Evolutionary conservation across 176 grass and related monocot genomes (phyloP).

Genomic region (Raddia guianensis): DNA sequence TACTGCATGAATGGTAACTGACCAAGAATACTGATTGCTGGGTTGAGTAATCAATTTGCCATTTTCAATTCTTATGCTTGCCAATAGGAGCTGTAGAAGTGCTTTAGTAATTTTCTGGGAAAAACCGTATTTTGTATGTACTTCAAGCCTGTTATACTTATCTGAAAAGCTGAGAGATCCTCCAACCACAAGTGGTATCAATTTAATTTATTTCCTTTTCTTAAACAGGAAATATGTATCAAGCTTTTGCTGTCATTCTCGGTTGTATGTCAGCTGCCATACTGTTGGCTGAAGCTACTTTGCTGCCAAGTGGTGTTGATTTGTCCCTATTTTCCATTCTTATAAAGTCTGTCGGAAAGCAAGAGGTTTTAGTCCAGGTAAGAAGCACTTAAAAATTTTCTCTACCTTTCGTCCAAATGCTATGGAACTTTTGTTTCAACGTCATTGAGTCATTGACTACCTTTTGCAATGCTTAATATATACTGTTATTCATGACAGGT

Average conservation of each 20-base stretch:
- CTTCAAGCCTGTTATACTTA: constrained; percentile 16
- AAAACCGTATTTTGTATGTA: constrained; percentile 35
- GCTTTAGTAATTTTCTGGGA: constrained; percentile 20
- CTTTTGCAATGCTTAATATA: constrained; percentile 14
- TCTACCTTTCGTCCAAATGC: no score
- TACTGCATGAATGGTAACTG: neutral
- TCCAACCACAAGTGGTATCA: neutral
- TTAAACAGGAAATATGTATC: constrained; percentile 80
- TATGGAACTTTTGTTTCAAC: no score
- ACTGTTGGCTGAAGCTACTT: constrained; percentile 68
- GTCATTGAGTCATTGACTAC: constrained; percentile 11
- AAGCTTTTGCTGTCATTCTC: no score
- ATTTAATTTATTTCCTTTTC: neutral
- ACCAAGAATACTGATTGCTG: constrained; percentile 20
- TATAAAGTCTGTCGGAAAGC: constrained; percentile 85
- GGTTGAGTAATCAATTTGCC: neutral
- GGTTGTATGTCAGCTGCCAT: no score
- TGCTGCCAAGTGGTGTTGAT: constrained; percentile 93
- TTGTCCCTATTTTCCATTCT: constrained; percentile 97
- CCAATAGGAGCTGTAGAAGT: constrained; percentile 7
- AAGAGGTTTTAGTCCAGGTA: constrained; percentile 92
- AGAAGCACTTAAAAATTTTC: no score
- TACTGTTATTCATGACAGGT: no score
- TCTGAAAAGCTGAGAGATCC: neutral
- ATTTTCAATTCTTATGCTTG: neutral